A percentile compares a stretch with the other conserved stretches of the same genome.
phyloP scores from a whole-genome alignment of 1,139 yeast species.

The Sugiyamaella sp. region DNA sequence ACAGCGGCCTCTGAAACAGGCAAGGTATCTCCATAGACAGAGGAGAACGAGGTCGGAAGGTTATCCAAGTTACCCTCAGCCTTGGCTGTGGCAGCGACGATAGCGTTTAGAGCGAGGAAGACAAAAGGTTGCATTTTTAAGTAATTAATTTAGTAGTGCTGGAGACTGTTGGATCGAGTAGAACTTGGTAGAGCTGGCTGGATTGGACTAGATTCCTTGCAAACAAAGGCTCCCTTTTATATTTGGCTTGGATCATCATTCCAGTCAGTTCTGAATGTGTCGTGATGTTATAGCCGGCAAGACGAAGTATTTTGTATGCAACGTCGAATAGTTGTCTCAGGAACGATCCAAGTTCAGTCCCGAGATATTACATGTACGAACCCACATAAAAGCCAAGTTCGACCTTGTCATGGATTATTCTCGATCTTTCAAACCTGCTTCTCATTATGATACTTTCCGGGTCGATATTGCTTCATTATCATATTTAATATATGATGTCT shows the following conservation, averaged over 20 bases:
- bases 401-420: neutral
- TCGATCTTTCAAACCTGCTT: neutral
- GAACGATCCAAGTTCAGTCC: neutral
- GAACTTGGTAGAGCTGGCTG: too few species aligned
- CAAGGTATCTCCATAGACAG: neutral
- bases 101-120: neutral
- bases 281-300: too few species aligned
- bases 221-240: too few species aligned
- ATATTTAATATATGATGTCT: neutral
- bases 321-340: neutral
- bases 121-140: conserved; percentile 1
- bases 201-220: too few species aligned
- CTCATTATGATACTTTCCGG: too few species aligned
- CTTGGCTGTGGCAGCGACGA: neutral
- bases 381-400: neutral
- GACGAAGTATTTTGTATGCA: too few species aligned
- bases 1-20: neutral
- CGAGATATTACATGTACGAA: neutral
- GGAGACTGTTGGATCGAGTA: neutral
- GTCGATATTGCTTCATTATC: too few species aligned
- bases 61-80: neutral
- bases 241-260: too few species aligned
- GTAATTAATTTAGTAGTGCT: neutral
- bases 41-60: neutral
- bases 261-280: too few species aligned